Conservation (phyloP, 371 early-diverging fungal species). For the Coemansia sp. region DNA sequence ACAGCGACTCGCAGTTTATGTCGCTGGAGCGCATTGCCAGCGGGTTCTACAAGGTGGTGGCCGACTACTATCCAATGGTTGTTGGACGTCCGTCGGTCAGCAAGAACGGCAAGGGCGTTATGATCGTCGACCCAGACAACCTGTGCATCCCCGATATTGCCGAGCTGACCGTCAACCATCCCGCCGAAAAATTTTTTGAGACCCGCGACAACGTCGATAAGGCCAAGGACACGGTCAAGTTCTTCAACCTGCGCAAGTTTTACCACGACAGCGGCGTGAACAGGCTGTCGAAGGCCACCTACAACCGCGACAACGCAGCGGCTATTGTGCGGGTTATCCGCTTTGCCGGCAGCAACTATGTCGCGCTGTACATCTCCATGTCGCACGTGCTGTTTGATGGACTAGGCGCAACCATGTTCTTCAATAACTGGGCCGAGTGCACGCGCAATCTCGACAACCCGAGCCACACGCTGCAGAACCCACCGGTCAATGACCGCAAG, state of each 20-base stretch:
- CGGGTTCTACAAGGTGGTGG: slow-evolving; percentile 26
- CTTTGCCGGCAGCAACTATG: slow-evolving; percentile 27
- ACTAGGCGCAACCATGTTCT: slow-evolving; percentile 9
- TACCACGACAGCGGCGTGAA: slow-evolving; percentile 20
- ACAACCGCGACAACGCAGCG: slow-evolving; percentile 28
- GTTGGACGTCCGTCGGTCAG: slow-evolving; percentile 30
- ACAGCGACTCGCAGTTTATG: slow-evolving; percentile 21
- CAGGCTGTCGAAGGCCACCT: slow-evolving; percentile 26
- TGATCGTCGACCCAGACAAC: slow-evolving; percentile 27
- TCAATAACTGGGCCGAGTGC: slow-evolving; percentile 43
- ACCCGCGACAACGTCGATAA: neutral
- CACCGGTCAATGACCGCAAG: slow-evolving; percentile 25
- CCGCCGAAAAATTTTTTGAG: slow-evolving; percentile 24
- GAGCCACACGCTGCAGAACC: slow-evolving; percentile 3
- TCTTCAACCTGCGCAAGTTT: slow-evolving; percentile 35
- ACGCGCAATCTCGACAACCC: slow-evolving; percentile 19
- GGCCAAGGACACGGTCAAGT: slow-evolving; percentile 5
- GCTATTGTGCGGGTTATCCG: slow-evolving; percentile 27
- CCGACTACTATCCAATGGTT: slow-evolving; percentile 39
- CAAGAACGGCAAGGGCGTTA: slow-evolving; percentile 21
- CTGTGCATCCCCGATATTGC: slow-evolving; percentile 37
- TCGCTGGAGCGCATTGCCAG: slow-evolving; percentile 12
- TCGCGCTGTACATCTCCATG: slow-evolving; percentile 23
- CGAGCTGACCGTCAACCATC: slow-evolving; percentile 22
- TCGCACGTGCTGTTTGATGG: slow-evolving; percentile 42